Base-by-base conservation (phyloP, 1,139 yeast species). In the Debaryomyces singareniensis region DNA sequence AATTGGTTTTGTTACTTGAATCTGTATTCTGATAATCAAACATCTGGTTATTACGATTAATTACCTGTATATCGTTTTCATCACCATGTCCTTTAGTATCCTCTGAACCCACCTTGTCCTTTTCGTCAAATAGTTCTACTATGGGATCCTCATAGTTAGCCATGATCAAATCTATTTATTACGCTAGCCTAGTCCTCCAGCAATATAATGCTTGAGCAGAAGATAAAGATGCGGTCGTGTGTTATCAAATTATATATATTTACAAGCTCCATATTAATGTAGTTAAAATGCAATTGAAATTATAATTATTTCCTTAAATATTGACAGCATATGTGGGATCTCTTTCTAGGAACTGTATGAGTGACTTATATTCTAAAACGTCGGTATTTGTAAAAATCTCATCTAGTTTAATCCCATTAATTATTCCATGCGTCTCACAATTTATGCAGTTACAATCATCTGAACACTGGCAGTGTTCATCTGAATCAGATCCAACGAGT, bases 391-490 rank as follows among this genome's bases (percentile, higher is more conserved):
- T 31, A 26, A 53, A 53, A 16, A 51, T 39, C 30, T 72, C 77
- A 30, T 66, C 70, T 23, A 69, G 38, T 36, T 64, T 59, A 30
- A 64, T 45, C 2, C 79, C 79, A 37, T 71, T 58, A 11, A 68
- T 60, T 6, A 71, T 73, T 2, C 78, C 77, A 44, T 74, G 80
- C 2, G 63, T 53, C 35, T 65, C 76, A 50, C 79, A 74, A 38
- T 72, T 68, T 23, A 58, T 50, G 44, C 80, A 74, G 21, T 58
- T 67, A 45, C 80, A 74, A 4, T 58, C 55, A 21, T 65, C 65
- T 1, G 59, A 52, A 49, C 80, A 74, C 4, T 47, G 40, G 38
- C 79, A 73, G 21, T 7, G n/a, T 7, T 18, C n/a, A 7, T 18
- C 30, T 33, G 13, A 14, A 7, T 10, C 21, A 18, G 21, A 10